phyloP scores from a whole-genome alignment of 202 grass and related monocot species.

The Schoenoplectus tabernaemontani region DNA sequence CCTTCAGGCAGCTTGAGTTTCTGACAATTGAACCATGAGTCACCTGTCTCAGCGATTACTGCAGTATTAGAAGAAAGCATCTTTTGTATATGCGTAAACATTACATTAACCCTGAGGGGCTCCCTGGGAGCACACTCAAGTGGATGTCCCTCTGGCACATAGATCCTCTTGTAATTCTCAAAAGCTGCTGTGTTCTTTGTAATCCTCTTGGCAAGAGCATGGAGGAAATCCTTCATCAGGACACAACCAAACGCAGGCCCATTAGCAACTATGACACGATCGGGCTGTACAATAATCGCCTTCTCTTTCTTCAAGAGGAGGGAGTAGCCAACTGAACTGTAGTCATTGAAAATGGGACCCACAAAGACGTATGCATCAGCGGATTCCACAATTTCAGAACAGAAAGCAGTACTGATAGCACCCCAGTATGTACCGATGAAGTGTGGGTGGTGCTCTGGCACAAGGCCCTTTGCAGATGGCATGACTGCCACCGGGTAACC shows the following conservation, averaged over 20 bases:
- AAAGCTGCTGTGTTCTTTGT: constrained; percentile 59
- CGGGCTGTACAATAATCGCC: constrained; percentile 63
- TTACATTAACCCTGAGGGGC: constrained; percentile 55
- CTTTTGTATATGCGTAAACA: constrained; percentile 73
- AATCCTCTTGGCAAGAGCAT: constrained; percentile 43
- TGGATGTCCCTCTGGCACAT: constrained; percentile 56
- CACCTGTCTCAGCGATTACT: constrained; percentile 65
- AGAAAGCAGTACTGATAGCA: constrained; percentile 66
- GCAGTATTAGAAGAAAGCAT: constrained; percentile 51
- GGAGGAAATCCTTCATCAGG: constrained; percentile 67
- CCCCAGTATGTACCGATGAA: constrained; percentile 86
- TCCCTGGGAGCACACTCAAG: constrained; percentile 37
- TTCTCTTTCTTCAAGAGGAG: constrained; percentile 81
- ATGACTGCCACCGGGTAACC: constrained; percentile 61
- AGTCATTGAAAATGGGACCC: constrained; percentile 81
- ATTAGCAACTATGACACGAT: constrained; percentile 48
- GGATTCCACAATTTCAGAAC: constrained; percentile 65
- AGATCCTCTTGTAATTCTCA: constrained; percentile 69
- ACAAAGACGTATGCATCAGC: constrained; percentile 72
- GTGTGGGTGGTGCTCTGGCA: constrained; percentile 49
- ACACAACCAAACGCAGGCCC: constrained; percentile 60
- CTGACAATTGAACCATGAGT: constrained; percentile 90
- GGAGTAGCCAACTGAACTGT: constrained; percentile 76
- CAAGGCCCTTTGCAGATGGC: constrained; percentile 77
- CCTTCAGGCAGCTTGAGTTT: constrained; percentile 67